A percentile compares a stretch with the other conserved stretches of the same genome.
These are phyloP conservation scores for Mycena vitilis DNA, from an alignment of 768 basidiomycete species.

Conservation along the genomic window DNA sequence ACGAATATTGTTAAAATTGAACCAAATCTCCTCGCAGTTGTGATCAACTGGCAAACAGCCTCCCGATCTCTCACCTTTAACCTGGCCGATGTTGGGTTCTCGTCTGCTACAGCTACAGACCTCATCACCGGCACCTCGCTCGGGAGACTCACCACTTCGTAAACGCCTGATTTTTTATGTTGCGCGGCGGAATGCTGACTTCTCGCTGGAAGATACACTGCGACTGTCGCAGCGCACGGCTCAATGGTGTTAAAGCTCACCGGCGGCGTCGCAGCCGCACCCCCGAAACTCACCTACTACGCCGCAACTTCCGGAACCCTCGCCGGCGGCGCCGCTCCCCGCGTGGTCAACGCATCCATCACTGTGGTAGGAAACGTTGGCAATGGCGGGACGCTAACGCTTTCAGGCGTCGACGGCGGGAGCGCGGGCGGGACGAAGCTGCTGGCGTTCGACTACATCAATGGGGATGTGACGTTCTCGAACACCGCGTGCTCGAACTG, in stretches of 20 bases:
- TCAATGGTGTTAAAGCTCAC: conserved; percentile 53
- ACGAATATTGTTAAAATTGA: neutral
- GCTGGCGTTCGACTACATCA: conserved; percentile 60
- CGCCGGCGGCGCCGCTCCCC: conserved; percentile 51
- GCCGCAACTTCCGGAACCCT: conserved; percentile 49
- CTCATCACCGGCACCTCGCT: conserved; percentile 53
- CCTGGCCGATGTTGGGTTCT: conserved; percentile 56
- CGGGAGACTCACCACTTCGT: conserved; percentile 52
- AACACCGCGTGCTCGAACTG: conserved; percentile 63
- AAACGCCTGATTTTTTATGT: conserved; percentile 28
- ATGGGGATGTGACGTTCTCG: conserved; percentile 55
- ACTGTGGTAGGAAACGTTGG: conserved; percentile 57
- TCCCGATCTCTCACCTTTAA: conserved; percentile 54
- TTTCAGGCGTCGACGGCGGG: conserved; percentile 56
- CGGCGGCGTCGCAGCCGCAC: conserved; percentile 39
- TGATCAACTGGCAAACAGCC: conserved; percentile 57
- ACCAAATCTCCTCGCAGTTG: conserved; percentile 43
- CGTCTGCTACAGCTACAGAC: conserved; percentile 53
- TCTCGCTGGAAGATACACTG: conserved; percentile 45
- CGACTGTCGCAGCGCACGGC: conserved; percentile 49
- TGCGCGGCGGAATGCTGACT: neutral
- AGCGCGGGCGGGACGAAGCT: conserved; percentile 55
- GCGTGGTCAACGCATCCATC: conserved; percentile 49
- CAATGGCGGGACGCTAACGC: conserved; percentile 56
- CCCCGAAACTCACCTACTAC: conserved; percentile 50